Base-by-base conservation (phyloP, 495 filamentous ascomycete species). In the Rostrohypoxylon terebratum region DNA sequence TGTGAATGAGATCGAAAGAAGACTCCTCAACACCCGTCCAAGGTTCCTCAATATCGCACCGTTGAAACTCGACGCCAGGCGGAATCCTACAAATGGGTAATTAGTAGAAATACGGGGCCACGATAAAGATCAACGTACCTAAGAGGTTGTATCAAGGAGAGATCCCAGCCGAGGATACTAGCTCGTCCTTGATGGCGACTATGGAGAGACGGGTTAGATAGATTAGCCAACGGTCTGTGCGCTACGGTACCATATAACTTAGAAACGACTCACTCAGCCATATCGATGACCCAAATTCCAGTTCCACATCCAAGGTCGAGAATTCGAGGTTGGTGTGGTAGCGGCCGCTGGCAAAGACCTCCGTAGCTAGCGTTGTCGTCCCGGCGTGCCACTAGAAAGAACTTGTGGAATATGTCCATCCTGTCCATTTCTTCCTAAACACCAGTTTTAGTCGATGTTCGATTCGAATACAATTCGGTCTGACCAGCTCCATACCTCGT, bases 211-310 rank as follows among this genome's bases (percentile, higher is more conserved):
- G 25, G 34, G 34, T 40, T 36, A 47, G n/a, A 66, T 36, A 54
- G n/a, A 66, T 74, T 63, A 74, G 71, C 57, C 50, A 42, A 58
- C 53, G 23, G 47, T 50, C 34, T 68, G 62, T 53, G 34, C 20
- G 31, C 34, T 66, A 77, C 6, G 31, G 5, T 14, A 34, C 42
- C 42, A 38, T 16, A 34, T 14, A 51, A 28, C 28, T 28, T 28
- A 5, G 28, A 28, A 34, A n/a, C 40, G 55, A 85, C 90, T 81
- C 82, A 91, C 89, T 91, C 89, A 66, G 92, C 92, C 81, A 97
- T 90, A 71, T 96, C 91, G 74, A 96, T 94, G 20, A 89, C 87
- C 94, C 94, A 97, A 53, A 97, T 95, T 4, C 94, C 94, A 0
- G 94, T 97, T 10, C 94, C 94, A 68, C 91, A 93, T 25, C 94